phyloP scores from a whole-genome alignment of 108 stramenopile species.

The Cyclotella cryptica region DNA sequence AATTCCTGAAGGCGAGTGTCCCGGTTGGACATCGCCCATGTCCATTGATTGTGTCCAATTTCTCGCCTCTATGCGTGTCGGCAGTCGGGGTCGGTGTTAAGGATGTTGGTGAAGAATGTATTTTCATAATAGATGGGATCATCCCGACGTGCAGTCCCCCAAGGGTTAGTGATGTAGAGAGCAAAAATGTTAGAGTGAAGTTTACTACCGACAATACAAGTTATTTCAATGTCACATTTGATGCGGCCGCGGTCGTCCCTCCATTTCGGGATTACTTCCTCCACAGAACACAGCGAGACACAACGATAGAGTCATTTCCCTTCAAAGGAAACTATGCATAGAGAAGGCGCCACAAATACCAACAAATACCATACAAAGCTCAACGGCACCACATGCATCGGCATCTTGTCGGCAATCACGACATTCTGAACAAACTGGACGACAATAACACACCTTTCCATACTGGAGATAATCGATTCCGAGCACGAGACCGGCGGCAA shows the following conservation, averaged over 20 bases:
- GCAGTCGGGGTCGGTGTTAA: neutral
- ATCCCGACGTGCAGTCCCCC: neutral
- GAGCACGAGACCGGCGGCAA: conserved; percentile 66
- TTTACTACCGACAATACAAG: no score
- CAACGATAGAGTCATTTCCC: neutral
- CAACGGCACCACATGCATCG: neutral
- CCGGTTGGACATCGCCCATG: conserved; percentile 69
- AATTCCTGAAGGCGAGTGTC: conserved; percentile 46
- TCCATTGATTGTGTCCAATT: conserved; percentile 60
- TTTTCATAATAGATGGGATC: neutral
- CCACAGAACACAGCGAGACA: neutral
- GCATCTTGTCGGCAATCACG: neutral
- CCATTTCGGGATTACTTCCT: neutral
- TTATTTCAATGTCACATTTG: neutral
- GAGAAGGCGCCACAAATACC: conserved; percentile 8
- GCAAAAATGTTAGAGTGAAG: no score
- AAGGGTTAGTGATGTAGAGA: no score
- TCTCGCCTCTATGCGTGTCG: conserved; percentile 53
- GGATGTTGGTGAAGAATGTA: neutral
- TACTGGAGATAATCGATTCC: conserved; percentile 67
- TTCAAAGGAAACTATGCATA: neutral
- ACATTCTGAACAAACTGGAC: neutral
- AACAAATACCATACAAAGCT: conserved; percentile 7
- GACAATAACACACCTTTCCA: conserved; percentile 55
- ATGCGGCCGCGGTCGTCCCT: neutral